Evolutionary conservation across 1,139 yeast species (phyloP), one percentile per base, ranked within the genome.

Genomic region (Geotrichum citri-aurantii): DNA sequence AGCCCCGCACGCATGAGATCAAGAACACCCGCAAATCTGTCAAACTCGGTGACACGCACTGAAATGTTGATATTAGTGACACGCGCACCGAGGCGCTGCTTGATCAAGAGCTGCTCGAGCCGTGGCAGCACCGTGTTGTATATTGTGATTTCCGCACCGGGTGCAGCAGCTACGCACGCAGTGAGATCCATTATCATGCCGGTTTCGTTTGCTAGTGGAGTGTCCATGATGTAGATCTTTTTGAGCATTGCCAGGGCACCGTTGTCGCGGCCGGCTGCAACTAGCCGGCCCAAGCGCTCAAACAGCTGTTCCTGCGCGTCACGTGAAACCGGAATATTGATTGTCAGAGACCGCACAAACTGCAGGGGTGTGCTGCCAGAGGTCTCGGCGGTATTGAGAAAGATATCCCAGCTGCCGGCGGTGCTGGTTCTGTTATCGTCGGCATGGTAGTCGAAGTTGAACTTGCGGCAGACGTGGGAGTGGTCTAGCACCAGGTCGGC

Each of bases 111-210:
- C 26, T 42, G 27, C 26, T 44, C 37, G 21, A 49, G 52, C 42
- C 33, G 40, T 14, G 52, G 27, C n/a, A 49, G 23, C n/a, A 37
- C 33, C 5, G 52, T 49, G 40, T 49, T 49, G 44, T 49, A 49
- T n/a, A 49, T 31, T n/a, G 26, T 27, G 24, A 49, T 19, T 29
- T 27, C 29, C 17, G 42, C 33, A 7, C 21, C 8, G 12, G 42
- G 42, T 17, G 52, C 53, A 31, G 40, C 42, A 14, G 42, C 19
- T 14, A n/a, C 42, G 17, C 42, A 37, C 2, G 42, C 19, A 37
- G 42, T n/a, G 14, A 37, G 42, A 14, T 37, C 42, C 7, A 37
- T 2, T 14, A 6, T 6, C 17, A 37, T 3, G 7, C 42, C 42
- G 8, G 42, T 12, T 6, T 37, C 19, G 19, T n/a, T 37, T 14